Evolutionary conservation across 768 basidiomycete genomes (phyloP), one percentile per base, ranked within the genome.

Genomic region (Kwoniella europaea): DNA sequence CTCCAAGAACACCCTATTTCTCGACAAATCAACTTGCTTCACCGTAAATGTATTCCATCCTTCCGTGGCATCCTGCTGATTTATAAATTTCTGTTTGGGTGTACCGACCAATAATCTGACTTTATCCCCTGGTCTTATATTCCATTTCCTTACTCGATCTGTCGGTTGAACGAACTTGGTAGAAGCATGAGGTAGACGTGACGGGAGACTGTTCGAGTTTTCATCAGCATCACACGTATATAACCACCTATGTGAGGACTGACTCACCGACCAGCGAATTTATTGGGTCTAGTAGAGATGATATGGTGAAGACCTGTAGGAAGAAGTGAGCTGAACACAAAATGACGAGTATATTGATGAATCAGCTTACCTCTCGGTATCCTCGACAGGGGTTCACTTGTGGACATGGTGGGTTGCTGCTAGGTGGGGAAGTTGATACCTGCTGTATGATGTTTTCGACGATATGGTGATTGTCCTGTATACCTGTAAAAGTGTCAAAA

Each of bases 41-140:
- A 82, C 82, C 7, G 56, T 73, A 54, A 80, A 77, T n/a, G 78
- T 73, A 63, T 80, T 82, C 73, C 74, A 82, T 12, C 82, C 82
- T 7, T 66, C 74, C 24, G 63, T 56, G 22, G 71, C 68, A 29
- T 67, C 64, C 52, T 73, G 58, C 61, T 76, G 74, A 69, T 82
- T 74, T 58, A 77, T 15, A 62, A 64, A 82, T 65, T 80, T 81
- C 44, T 81, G 79, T 35, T 71, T 44, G 7, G 78, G 71, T 56
- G 75, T 80, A 4, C 82, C 82, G 4, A 79, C 77, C 10, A 72
- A 52, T 57, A 82, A 57, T 18, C 82, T 74, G 56, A 82, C 82
- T 69, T 76, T 74, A 69, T 82, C 82, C 18, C 78, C 80, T n/a
- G 75, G 74, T 22, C 75, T 70, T 59, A 82, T 76, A 61, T 82